Evolutionary conservation across 495 filamentous ascomycete genomes (phyloP).

Genomic region (Penicillium antarcticum): DNA sequence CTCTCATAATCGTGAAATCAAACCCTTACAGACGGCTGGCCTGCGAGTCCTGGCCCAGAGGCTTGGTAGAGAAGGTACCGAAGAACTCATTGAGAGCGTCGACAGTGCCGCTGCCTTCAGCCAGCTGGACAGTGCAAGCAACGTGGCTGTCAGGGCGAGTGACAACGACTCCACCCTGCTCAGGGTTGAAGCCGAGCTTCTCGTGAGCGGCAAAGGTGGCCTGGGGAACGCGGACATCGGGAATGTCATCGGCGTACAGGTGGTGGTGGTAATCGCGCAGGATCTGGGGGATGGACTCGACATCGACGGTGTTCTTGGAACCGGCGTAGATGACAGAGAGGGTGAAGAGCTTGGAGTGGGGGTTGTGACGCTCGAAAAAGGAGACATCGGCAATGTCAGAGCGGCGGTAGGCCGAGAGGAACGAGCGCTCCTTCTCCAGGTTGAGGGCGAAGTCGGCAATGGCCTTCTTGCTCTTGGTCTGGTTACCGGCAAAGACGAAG

Average conservation of each 20-base stretch:
- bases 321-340: conserved; percentile 69
- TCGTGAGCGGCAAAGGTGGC: conserved; percentile 74
- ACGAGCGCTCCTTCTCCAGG: conserved; percentile 61
- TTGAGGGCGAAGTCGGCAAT: conserved; percentile 64
- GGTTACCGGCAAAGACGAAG: conserved; percentile 77
- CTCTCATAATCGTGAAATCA: conserved; percentile 16
- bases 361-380: conserved; percentile 78
- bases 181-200: conserved; percentile 77
- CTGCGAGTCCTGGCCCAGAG: conserved; percentile 38
- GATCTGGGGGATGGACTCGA: conserved; percentile 61
- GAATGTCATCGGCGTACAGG: conserved; percentile 82
- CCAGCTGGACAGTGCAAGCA: conserved; percentile 66
- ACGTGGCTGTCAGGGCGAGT: conserved; percentile 86
- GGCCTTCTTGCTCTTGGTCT: conserved; percentile 54
- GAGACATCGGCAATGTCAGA: conserved; percentile 60
- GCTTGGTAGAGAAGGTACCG: conserved; percentile 54
- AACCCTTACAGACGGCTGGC: conserved; percentile 36
- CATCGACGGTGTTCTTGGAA: conserved; percentile 59
- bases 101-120: conserved; percentile 71
- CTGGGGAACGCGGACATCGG: conserved; percentile 65
- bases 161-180: conserved; percentile 73
- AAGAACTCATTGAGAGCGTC: conserved; percentile 86
- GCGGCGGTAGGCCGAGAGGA: conserved; percentile 63
- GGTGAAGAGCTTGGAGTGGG: conserved; percentile 78
- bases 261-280: conserved; percentile 75